phyloP scores from a whole-genome alignment of 2,329 filamentous ascomycete species.

The Penicillium hesseltinei region DNA sequence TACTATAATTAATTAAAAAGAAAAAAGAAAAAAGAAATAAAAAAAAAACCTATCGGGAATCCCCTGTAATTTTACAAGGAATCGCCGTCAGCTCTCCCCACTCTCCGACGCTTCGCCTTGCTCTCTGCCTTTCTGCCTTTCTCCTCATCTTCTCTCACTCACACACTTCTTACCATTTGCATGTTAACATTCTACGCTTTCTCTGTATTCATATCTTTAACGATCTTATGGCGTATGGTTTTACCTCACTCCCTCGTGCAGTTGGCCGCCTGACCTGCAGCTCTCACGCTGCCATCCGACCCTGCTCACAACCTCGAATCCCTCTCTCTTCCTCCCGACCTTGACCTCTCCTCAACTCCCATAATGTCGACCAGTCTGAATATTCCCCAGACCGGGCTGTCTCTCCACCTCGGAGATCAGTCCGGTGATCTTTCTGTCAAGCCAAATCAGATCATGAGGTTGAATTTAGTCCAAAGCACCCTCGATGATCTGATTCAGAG shows the following conservation, averaged over 20 bases:
- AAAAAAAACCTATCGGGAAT: slow-evolving; percentile 9
- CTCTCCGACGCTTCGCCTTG: slow-evolving; percentile 25
- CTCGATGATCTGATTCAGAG: slow-evolving; percentile 48
- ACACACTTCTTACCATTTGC: neutral
- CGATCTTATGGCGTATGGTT: slow-evolving; percentile 36
- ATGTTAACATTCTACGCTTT: slow-evolving; percentile 3
- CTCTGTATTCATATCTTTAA: slow-evolving; percentile 7
- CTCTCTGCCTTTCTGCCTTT: slow-evolving; percentile 13
- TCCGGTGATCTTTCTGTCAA: slow-evolving; percentile 32
- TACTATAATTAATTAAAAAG: neutral
- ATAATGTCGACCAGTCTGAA: slow-evolving; percentile 35
- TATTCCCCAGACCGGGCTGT: slow-evolving; percentile 41
- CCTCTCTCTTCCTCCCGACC: slow-evolving; percentile 8
- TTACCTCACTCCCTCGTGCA: slow-evolving; percentile 31
- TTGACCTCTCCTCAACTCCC: slow-evolving; percentile 8
- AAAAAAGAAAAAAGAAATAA: no score
- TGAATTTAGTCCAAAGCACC: slow-evolving; percentile 46
- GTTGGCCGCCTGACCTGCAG: slow-evolving; percentile 41
- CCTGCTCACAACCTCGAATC: slow-evolving; percentile 23
- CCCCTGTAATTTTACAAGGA: slow-evolving; percentile 22
- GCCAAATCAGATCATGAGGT: slow-evolving; percentile 46
- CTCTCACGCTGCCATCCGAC: slow-evolving; percentile 37
- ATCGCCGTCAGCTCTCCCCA: slow-evolving; percentile 25
- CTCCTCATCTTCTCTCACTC: slow-evolving; percentile 1
- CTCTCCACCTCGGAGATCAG: slow-evolving; percentile 37